phyloP scores from a whole-genome alignment of 371 early-diverging fungal species.

The Mortierella sp. region DNA sequence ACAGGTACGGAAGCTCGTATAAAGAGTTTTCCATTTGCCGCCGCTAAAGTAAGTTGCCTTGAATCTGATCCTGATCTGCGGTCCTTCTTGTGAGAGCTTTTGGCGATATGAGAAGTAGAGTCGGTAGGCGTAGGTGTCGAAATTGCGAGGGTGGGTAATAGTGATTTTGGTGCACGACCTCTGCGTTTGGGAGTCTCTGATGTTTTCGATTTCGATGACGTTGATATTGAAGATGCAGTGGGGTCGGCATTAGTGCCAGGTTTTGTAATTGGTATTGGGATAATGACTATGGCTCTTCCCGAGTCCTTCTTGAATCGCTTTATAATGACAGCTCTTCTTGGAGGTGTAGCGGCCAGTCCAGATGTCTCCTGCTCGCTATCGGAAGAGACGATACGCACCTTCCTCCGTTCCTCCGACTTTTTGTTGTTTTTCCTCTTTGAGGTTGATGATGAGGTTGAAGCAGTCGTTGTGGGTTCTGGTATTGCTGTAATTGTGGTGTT shows the following conservation, averaged over 20 bases:
- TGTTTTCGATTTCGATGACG: background rate
- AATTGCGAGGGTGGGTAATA: background rate
- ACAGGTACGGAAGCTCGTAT: conserved; percentile 13
- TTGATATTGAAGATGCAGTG: background rate
- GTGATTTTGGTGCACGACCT: conserved; percentile 28
- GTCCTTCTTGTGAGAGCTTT: conserved; percentile 29
- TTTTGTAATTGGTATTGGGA: conserved; percentile 35
- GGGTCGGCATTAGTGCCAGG: background rate
- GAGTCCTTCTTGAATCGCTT: conserved; percentile 21
- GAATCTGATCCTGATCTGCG: background rate
- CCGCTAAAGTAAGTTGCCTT: conserved; percentile 25
- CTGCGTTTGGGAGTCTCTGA: conserved; percentile 15
- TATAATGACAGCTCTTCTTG: conserved; percentile 23
- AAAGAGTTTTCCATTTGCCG: conserved; percentile 43
- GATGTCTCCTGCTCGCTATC: conserved; percentile 8
- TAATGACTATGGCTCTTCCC: conserved; percentile 41
- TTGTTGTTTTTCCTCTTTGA: conserved; percentile 26
- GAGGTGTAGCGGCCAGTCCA: background rate
- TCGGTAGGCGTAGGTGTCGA: background rate
- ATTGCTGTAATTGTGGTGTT: background rate
- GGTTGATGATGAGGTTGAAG: conserved; percentile 3
- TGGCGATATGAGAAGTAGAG: background rate
- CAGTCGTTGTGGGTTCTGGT: conserved; percentile 1
- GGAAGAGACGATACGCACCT: conserved; percentile 7
- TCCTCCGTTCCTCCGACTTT: conserved; percentile 24